A percentile compares a stretch with the other conserved stretches of the same genome.
These are phyloP conservation scores for Ceratocystis variospora DNA, from an alignment of 2,329 filamentous ascomycete species.

Conservation along the genomic window DNA sequence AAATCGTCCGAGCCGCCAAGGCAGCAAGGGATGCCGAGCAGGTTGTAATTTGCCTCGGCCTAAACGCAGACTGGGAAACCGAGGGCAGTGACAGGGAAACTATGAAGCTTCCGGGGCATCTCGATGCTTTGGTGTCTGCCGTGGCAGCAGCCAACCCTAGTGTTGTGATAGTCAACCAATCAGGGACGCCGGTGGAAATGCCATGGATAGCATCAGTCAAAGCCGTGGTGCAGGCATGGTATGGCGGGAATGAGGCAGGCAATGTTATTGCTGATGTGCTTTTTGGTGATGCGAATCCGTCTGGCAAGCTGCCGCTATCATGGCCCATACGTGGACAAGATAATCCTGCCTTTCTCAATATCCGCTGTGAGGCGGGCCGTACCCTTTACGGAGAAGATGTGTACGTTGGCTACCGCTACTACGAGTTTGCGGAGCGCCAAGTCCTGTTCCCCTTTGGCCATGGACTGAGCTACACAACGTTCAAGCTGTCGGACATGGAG, in stretches of 20 bases:
- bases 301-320: constrained; percentile 58
- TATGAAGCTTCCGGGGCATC: constrained; percentile 60
- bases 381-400: constrained; percentile 68
- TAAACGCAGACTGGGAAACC: constrained; percentile 71
- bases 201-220: constrained; percentile 43
- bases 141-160: constrained; percentile 54
- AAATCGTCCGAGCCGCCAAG: constrained; percentile 52
- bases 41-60: constrained; percentile 62
- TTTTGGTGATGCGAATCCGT: constrained; percentile 60
- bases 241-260: constrained; percentile 74
- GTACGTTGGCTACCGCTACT: constrained; percentile 70
- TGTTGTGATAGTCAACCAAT: constrained; percentile 61
- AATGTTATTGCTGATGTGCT: constrained; percentile 68
- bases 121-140: constrained; percentile 54
- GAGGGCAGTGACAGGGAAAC: constrained; percentile 67
- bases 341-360: constrained; percentile 66
- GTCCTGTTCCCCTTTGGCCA: constrained; percentile 68
- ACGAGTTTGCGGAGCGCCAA: constrained; percentile 52
- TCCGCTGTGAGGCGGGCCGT: constrained; percentile 52
- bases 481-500: constrained; percentile 42
- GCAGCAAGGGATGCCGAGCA: constrained; percentile 59
- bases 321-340: constrained; percentile 54
- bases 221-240: constrained; percentile 65
- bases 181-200: constrained; percentile 61
- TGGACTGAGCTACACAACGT: constrained; percentile 61